Conservation (phyloP, 192 early-diverging fungal genomes). For the Dissophora globulifera region DNA sequence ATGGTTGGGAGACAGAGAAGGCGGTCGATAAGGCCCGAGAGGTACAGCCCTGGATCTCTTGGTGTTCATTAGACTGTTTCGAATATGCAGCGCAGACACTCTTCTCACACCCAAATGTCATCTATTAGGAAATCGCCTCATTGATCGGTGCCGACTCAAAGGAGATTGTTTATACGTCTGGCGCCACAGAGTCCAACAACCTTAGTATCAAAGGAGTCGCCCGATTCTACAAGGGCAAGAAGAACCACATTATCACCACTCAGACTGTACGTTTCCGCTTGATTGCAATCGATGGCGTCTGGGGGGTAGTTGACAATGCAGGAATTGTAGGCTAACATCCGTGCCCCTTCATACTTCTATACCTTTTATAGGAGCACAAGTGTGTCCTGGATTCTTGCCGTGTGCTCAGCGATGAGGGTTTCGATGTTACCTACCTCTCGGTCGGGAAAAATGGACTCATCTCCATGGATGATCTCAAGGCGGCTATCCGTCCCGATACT, state of each 20-base stretch:
- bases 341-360: too few relatives aligned
- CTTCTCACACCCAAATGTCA: too few relatives aligned
- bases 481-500: conserved; percentile 91
- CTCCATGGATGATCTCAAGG: conserved; percentile 81
- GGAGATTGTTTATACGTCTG: conserved; percentile 96
- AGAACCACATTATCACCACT: conserved; percentile 96
- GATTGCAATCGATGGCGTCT: too few relatives aligned
- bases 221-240: conserved; percentile 92
- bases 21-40: conserved; percentile 89
- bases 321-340: too few relatives aligned
- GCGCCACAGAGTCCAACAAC: conserved; percentile 98
- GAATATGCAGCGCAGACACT: too few relatives aligned
- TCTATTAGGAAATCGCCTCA: conserved; percentile 77
- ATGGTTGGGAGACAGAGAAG: conserved; percentile 96
- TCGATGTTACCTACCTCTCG: conserved; percentile 95
- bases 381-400: conserved; percentile 98
- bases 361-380: conserved; percentile 86
- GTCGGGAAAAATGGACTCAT: conserved; percentile 87
- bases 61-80: too few relatives aligned
- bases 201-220: conserved; percentile 94
- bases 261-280: conserved; percentile 84
- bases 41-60: conserved; percentile 60
- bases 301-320: too few relatives aligned
- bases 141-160: conserved; percentile 95
- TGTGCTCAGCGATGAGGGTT: conserved; percentile 93